Base-by-base conservation (phyloP, 1,284 basidiomycete species). In the Apiotrichum siamense region DNA sequence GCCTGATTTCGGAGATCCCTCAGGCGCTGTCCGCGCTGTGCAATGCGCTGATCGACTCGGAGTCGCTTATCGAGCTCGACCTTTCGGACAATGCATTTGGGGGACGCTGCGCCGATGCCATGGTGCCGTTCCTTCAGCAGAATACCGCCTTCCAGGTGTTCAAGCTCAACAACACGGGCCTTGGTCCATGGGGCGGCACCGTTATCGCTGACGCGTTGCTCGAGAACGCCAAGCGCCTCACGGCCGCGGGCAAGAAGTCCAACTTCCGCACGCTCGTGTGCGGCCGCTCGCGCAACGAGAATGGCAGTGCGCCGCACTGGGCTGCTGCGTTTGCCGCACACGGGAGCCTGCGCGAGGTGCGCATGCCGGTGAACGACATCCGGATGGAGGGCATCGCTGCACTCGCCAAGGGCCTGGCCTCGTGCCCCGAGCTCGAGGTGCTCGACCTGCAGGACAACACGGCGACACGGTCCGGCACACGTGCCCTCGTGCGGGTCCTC, bases 381-480 rank as follows among this genome's bases (percentile, higher is more conserved):
- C 81, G 93, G 59, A 91, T 90, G 85, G 85, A 87, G 57, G 94
- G 96, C 7, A 87, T 97, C 65, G 81, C 81, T n/a, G 81, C 83
- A 15, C 81, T 98, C 39, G 87, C 87, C 21, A 68, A 76, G 27
- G 94, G 92, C 3, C 75, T 98, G 38, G 72, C 83, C 15, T 78
- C 83, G 49, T 88, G 87, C 69, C 75, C 78, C 1, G 75, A 78
- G 42, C 77, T 98, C 50, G 79, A 85, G 67, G 77, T 85, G 55
- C 81, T 98, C 63, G 93, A 98, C 77, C 75, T 98, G 47, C 91
- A 97, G 74, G 94, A 98, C 75, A 98, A 98, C 76, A 93, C 92
- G 0, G 89, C 92, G 61, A 89, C 87, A 23, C 70, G 77, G 38
- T 80, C 82, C 40, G 91, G 85, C 23, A 81, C 83, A 23, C 72